Evolutionary conservation across 441 rosid genomes (phyloP).

Genomic region (Croton setiger): DNA sequence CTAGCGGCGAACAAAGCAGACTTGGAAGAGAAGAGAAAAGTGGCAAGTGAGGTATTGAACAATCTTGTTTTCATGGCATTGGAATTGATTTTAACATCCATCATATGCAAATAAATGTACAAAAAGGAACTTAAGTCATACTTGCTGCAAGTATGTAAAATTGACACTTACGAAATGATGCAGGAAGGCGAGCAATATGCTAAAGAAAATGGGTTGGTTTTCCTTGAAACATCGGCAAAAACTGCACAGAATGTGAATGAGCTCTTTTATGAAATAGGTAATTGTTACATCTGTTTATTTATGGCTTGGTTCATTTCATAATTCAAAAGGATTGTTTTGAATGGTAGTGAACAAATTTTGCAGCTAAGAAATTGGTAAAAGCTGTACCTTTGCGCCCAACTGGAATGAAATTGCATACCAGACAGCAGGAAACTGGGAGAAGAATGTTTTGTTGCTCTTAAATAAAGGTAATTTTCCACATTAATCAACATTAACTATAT

Average conservation of each 20-base stretch:
- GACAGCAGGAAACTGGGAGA: slow-evolving; percentile 43
- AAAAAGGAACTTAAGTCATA: background rate
- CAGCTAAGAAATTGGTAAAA: slow-evolving; percentile 62
- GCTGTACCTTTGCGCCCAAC: slow-evolving; percentile 48
- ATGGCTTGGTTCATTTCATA: background rate
- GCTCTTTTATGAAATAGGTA: slow-evolving; percentile 83
- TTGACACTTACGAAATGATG: slow-evolving; percentile 18
- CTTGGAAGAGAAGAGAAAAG: slow-evolving; percentile 59
- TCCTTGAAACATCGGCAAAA: slow-evolving; percentile 77
- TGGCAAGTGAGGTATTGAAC: slow-evolving; percentile 47
- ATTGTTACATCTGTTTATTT: background rate
- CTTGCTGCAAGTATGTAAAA: background rate
- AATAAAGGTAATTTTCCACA: slow-evolving; percentile 22
- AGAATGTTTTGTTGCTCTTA: slow-evolving; percentile 56
- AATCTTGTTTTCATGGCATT: background rate
- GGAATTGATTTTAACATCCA: background rate
- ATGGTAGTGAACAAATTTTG: slow-evolving; percentile 19
- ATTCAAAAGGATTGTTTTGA: background rate
- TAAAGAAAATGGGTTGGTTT: slow-evolving; percentile 58
- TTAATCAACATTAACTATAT: slow-evolving; percentile 15
- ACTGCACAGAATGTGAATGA: slow-evolving; percentile 81
- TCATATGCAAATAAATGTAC: background rate
- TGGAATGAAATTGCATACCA: slow-evolving; percentile 58
- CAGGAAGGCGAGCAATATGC: slow-evolving; percentile 80
- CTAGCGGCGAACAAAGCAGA: slow-evolving; percentile 77